These are phyloP conservation scores for Luvunga scandens DNA, from an alignment of 345 rosid species.

Conservation along the genomic window DNA sequence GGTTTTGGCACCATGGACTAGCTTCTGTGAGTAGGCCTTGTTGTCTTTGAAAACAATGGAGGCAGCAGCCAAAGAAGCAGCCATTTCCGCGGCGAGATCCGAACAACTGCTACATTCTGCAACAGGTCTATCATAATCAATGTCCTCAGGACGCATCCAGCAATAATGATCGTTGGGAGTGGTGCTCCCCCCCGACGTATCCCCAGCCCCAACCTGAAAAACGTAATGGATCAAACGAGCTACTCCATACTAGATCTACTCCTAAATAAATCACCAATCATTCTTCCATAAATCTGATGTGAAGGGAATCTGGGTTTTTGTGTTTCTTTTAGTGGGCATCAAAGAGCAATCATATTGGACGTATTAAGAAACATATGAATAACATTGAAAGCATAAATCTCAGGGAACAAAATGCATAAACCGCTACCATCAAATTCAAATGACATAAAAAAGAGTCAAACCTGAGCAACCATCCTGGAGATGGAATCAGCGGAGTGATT, in stretches of 20 bases:
- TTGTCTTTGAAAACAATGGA: constrained; percentile 96
- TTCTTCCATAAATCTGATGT: not conserved
- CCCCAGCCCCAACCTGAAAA: constrained; percentile 83
- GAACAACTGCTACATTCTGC: constrained; percentile 68
- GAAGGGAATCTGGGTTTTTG: not conserved
- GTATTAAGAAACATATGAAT: not conserved
- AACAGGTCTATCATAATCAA: constrained; percentile 77
- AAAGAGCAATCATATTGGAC: not conserved
- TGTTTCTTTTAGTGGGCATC: not conserved
- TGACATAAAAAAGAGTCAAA: constrained; percentile 3
- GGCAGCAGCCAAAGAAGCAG: constrained; percentile 92
- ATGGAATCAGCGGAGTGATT: constrained; percentile 77
- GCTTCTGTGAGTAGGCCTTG: constrained; percentile 87
- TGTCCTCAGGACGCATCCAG: constrained; percentile 99
- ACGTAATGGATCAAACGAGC: not conserved
- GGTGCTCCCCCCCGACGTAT: constrained; percentile 75
- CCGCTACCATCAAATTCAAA: not conserved
- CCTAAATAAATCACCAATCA: not conserved
- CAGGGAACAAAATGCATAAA: too few species aligned
- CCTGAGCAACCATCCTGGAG: constrained; percentile 64
- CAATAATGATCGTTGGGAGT: constrained; percentile 83
- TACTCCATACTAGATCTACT: not conserved
- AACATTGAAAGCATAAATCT: not conserved
- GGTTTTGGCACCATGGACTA: constrained; percentile 82
- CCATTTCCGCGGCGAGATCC: constrained; percentile 97